Conservation (phyloP, 106 monocot genomes). For the Phalaenopsis equestris region DNA sequence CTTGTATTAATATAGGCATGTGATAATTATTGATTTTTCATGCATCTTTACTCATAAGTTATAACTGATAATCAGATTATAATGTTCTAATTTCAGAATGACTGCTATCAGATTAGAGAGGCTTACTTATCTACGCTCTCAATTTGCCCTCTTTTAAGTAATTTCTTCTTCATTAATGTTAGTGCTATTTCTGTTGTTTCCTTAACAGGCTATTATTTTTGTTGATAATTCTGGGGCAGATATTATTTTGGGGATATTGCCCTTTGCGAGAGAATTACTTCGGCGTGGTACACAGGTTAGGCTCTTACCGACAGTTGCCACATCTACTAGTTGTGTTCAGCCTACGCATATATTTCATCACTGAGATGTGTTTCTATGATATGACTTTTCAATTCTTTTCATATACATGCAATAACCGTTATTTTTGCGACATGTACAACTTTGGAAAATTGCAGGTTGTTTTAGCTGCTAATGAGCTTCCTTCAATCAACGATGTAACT, state of each 20-base stretch:
- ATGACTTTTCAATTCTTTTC: neutral
- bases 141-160: no score
- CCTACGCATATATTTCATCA: neutral
- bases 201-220: conserved; percentile 74
- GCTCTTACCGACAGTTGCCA: neutral
- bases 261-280: conserved; percentile 95
- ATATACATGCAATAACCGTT: neutral
- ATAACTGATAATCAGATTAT: no score
- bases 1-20: no score
- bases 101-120: no score
- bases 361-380: neutral
- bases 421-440: neutral
- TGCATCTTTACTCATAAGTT: no score
- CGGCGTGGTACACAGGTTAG: conserved; percentile 73
- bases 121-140: no score
- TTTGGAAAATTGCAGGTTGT: conserved; percentile 33
- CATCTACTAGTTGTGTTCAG: neutral
- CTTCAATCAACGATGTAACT: conserved; percentile 78
- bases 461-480: conserved; percentile 75
- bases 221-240: conserved; percentile 98
- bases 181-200: neutral
- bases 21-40: no score
- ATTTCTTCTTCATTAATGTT: no score
- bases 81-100: no score
- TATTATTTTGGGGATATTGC: conserved; percentile 84